Conservation (phyloP, 2,329 filamentous ascomycete species). For the Dactylellina cionopaga region DNA sequence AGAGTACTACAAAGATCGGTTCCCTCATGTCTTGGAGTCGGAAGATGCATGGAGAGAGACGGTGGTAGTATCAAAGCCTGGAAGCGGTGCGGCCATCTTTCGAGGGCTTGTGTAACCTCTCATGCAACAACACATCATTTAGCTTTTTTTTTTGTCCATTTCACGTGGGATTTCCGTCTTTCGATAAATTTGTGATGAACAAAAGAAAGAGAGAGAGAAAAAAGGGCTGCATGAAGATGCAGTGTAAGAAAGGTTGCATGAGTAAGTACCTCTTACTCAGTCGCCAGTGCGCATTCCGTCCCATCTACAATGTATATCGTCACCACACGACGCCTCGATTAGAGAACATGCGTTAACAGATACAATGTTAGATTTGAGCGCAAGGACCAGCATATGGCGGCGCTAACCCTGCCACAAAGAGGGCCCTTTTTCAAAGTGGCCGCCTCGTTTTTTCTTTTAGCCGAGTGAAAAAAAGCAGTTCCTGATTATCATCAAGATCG, state of each 20-base stretch:
- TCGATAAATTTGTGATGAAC: neutral
- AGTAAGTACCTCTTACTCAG: neutral
- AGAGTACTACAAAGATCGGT: slow-evolving; percentile 80
- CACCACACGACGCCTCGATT: neutral
- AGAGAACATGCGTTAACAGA: neutral
- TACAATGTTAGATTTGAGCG: slow-evolving; percentile 3
- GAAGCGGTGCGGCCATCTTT: slow-evolving; percentile 68
- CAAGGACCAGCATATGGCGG: slow-evolving; percentile 29
- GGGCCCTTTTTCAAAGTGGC: slow-evolving; percentile 39
- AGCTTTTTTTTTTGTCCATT: neutral
- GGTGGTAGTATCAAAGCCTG: slow-evolving; percentile 88
- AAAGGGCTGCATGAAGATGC: neutral
- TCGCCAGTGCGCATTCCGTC: slow-evolving; percentile 2
- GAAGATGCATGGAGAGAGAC: slow-evolving; percentile 79
- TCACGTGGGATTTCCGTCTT: slow-evolving; percentile 9
- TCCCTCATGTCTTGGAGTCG: slow-evolving; percentile 69
- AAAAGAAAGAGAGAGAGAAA: neutral
- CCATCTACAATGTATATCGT: neutral
- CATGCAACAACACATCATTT: neutral
- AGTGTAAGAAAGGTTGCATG: neutral
- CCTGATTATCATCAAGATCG: slow-evolving; percentile 36
- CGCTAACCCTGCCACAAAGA: slow-evolving; percentile 24
- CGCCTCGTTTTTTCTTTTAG: slow-evolving; percentile 53
- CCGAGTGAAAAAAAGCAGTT: slow-evolving; percentile 19
- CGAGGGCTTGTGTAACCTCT: slow-evolving; percentile 39